phyloP scores from a whole-genome alignment of 2,329 filamentous ascomycete species.

The Septoria linicola region DNA sequence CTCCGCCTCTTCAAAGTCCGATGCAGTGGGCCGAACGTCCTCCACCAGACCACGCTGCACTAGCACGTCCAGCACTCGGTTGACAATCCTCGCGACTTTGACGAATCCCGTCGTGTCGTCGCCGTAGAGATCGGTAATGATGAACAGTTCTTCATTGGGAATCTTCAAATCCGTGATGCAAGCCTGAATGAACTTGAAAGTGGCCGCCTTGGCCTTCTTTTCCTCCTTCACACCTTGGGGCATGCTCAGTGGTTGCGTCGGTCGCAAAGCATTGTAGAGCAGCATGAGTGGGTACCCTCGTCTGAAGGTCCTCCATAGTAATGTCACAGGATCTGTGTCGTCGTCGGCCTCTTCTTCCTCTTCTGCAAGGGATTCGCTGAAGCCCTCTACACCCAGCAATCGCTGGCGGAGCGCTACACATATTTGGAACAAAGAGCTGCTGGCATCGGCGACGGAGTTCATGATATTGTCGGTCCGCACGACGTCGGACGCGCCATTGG shows the following conservation, averaged over 20 bases:
- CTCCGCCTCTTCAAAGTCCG: conserved; percentile 52
- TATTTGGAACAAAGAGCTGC: conserved; percentile 90
- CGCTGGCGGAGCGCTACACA: conserved; percentile 82
- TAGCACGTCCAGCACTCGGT: conserved; percentile 83
- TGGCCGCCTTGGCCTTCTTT: conserved; percentile 80
- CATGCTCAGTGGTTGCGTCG: conserved; percentile 59
- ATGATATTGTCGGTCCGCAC: conserved; percentile 89
- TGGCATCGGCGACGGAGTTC: conserved; percentile 92
- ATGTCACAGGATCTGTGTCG: conserved; percentile 78
- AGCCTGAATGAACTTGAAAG: conserved; percentile 89
- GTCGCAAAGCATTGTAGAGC: conserved; percentile 83
- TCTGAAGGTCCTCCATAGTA: conserved; percentile 84
- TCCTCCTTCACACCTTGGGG: conserved; percentile 58
- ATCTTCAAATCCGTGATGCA: conserved; percentile 81
- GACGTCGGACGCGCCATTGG: conserved; percentile 55
- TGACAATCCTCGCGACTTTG: conserved; percentile 92
- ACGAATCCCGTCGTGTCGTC: conserved; percentile 97
- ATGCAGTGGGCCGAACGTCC: conserved; percentile 55
- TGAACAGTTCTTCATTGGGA: conserved; percentile 78
- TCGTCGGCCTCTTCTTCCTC: conserved; percentile 68
- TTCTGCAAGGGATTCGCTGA: conserved; percentile 70
- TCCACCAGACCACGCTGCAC: conserved; percentile 72
- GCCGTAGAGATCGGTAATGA: conserved; percentile 86
- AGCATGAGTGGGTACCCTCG: conserved; percentile 79
- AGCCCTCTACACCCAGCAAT: conserved; percentile 77